Base-by-base conservation (phyloP, 2,329 filamentous ascomycete species). In the Rutstroemia sydowiana region DNA sequence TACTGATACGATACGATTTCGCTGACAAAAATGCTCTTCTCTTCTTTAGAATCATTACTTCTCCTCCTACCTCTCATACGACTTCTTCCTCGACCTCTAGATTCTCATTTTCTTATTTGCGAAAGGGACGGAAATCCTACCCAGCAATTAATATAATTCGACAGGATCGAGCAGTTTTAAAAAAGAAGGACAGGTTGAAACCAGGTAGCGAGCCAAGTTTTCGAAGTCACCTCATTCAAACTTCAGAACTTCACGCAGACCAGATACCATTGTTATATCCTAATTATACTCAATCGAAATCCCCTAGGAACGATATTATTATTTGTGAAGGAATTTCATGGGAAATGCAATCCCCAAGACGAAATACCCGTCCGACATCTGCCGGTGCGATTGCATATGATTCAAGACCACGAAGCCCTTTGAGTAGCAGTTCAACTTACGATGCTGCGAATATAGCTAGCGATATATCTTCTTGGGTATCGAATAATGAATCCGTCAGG, bases 341-440 rank as follows among this genome's bases (percentile, higher is more conserved):
- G 39, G 52, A 52, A 14, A 63, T 63, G 60, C 57, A 62, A 14
- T 31, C 50, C 21, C 55, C 58, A 42, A 54, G 49, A 46, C 28
- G 51, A 26, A 43, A 54, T 30, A 14, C 52, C 9, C 55, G 57
- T 18, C 49, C 56, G 11, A 43, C 26, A 16, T 63, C 61, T 36
- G 31, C 55, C 31, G 41, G 57, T 34, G 36, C 48, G n/a, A 58
- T 57, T 23, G 56, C 55, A 18, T 63, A 58, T 48, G 59, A 61
- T 39, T 62, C 61, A n/a, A 56, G 58, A 50, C 43, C 55, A 13
- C 60, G 58, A 49, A 65, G 61, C 44, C 62, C 62, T 23, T 51
- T 65, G 43, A 64, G 63, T 34, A 61, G 55, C 40, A 60, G 43
- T 26, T 59, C 59, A 14, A 60, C 61, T 28, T 57, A 60, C 20